Conservation (phyloP, 2,329 filamentous ascomycete genomes). For the Paracoccidioides lutzii region DNA sequence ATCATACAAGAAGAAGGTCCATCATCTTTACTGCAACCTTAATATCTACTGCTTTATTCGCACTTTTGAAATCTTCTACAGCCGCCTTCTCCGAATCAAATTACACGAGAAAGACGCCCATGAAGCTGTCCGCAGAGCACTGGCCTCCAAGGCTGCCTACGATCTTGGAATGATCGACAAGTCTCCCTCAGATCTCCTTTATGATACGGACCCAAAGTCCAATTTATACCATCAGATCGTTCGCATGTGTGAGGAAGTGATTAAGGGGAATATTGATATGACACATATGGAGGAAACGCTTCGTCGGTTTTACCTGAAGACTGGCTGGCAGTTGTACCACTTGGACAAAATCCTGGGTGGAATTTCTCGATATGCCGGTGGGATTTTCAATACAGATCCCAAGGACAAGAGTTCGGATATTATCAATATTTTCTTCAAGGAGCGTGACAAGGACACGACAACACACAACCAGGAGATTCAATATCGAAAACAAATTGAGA, state of each 20-base stretch:
- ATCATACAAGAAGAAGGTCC: constrained; percentile 65
- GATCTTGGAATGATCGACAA: constrained; percentile 76
- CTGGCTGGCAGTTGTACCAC: constrained; percentile 86
- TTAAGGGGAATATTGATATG: constrained; percentile 71
- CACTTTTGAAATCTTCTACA: constrained; percentile 83
- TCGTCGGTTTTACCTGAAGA: constrained; percentile 79
- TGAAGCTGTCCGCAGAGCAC: constrained; percentile 60
- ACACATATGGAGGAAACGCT: constrained; percentile 77
- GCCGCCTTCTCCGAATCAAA: constrained; percentile 72
- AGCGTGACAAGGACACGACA: constrained; percentile 69
- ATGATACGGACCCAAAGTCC: constrained; percentile 47
- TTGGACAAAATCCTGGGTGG: constrained; percentile 78
- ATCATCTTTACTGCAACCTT: constrained; percentile 84
- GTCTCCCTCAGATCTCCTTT: constrained; percentile 61
- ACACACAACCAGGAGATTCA: constrained; percentile 83
- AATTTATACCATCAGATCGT: constrained; percentile 80
- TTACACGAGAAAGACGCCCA: constrained; percentile 59
- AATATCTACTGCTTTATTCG: constrained; percentile 91
- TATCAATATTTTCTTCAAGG: constrained; percentile 70
- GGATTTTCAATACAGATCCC: constrained; percentile 71
- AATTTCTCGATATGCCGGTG: constrained; percentile 65
- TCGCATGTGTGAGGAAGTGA: constrained; percentile 72
- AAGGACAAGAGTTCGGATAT: constrained; percentile 93
- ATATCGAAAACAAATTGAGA: constrained; percentile 83
- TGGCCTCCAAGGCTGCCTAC: constrained; percentile 64